Conservation (phyloP, 495 filamentous ascomycete genomes). For the Endocarpon pusillum region DNA sequence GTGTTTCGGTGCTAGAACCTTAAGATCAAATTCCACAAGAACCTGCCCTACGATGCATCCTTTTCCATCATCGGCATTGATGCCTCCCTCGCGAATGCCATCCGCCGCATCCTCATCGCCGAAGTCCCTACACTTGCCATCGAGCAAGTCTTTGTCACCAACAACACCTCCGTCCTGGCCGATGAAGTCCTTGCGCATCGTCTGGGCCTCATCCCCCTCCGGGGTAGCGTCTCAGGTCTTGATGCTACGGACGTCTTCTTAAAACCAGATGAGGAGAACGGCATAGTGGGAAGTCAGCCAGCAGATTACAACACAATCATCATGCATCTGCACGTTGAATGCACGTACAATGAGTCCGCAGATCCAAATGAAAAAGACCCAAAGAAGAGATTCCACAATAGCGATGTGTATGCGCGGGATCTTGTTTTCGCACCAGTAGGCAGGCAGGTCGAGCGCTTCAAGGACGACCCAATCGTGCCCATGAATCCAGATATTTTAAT, state of each 20-base stretch:
- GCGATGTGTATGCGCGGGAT: slow-evolving; percentile 73
- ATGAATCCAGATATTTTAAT: slow-evolving; percentile 87
- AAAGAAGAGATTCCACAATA: slow-evolving; percentile 62
- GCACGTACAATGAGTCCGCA: slow-evolving; percentile 58
- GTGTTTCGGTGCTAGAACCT: slow-evolving; percentile 30
- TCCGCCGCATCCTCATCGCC: slow-evolving; percentile 89
- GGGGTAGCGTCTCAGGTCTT: slow-evolving; percentile 56
- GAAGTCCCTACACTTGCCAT: slow-evolving; percentile 91
- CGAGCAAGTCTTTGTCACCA: slow-evolving; percentile 73
- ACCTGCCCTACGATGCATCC: slow-evolving; percentile 51
- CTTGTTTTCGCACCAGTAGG: slow-evolving; percentile 61
- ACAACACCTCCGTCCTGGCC: slow-evolving; percentile 94
- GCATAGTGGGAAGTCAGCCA: slow-evolving; percentile 27
- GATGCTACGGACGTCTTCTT: slow-evolving; percentile 64
- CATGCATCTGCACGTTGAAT: slow-evolving; percentile 53
- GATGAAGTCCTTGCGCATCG: slow-evolving; percentile 88
- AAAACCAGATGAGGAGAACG: slow-evolving; percentile 37
- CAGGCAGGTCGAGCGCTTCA: slow-evolving; percentile 51
- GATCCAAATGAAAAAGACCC: slow-evolving; percentile 57
- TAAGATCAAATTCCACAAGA: slow-evolving; percentile 65
- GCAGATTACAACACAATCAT: slow-evolving; percentile 70
- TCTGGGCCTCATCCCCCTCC: slow-evolving; percentile 79
- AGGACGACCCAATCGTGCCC: slow-evolving; percentile 47
- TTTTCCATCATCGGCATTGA: slow-evolving; percentile 89
- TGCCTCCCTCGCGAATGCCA: slow-evolving; percentile 88